These are phyloP conservation scores for Saprolegnia diclina DNA, from an alignment of 352 stramenopile species.

Conservation along the genomic window DNA sequence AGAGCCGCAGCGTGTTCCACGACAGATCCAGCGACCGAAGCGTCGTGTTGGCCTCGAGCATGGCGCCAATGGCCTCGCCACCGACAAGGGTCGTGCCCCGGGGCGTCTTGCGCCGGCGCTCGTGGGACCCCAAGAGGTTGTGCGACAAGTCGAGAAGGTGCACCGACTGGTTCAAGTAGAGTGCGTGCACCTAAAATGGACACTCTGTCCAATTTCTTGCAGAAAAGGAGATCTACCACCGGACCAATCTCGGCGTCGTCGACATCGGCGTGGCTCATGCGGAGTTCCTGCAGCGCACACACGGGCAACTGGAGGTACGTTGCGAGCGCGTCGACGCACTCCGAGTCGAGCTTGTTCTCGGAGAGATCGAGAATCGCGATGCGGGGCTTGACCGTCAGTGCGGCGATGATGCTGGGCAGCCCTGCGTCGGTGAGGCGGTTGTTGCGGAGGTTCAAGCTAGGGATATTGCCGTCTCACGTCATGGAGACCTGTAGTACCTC, in stretches of 20 bases:
- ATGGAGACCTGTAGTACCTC: background rate
- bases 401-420: constrained; percentile 60
- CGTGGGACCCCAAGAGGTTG: constrained; percentile 78
- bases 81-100: constrained; percentile 68
- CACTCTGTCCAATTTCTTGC: background rate
- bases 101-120: constrained; percentile 64
- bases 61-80: constrained; percentile 71
- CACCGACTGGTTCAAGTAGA: constrained; percentile 68
- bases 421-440: constrained; percentile 74
- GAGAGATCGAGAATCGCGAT: constrained; percentile 74
- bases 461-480: background rate
- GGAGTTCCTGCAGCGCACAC: constrained; percentile 60
- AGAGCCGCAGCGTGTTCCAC: constrained; percentile 81
- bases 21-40: constrained; percentile 71
- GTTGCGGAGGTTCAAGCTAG: constrained; percentile 63
- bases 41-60: constrained; percentile 76
- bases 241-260: constrained; percentile 73
- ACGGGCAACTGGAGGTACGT: constrained; percentile 45
- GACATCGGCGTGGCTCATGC: constrained; percentile 66
- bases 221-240: constrained; percentile 32
- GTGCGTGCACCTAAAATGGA: constrained; percentile 29
- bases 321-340: constrained; percentile 43
- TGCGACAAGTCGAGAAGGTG: constrained; percentile 62
- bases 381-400: constrained; percentile 55
- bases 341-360: constrained; percentile 77